Base-by-base conservation (phyloP, 805 yeast species). In the Maudiozyma turicensis region DNA sequence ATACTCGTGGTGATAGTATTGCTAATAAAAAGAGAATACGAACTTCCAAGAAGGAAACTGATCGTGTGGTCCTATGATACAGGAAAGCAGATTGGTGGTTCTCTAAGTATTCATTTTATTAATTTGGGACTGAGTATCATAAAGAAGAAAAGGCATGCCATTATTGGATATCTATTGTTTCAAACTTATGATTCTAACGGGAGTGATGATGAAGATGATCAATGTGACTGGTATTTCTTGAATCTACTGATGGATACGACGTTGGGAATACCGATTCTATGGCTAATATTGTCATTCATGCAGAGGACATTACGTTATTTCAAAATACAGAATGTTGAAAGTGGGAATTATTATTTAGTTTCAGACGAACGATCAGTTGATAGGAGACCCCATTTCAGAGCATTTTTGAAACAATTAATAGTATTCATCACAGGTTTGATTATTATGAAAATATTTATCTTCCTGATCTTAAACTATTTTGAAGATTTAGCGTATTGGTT, bases 161-260 rank as follows among this genome's bases (percentile, higher is more conserved):
- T 50, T 9, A 13, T 55, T 14, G 13, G 32, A 3, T 6, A 51
- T 35, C 15, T 32, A 6, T 8, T 37, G 15, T 4, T 20, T 29
- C n/a, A 30, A 2, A 26, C 30, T 6, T 33, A 34, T 15, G 29
- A 52, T 30, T 51, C 48, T 47, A 51, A 65, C 37, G 69, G 62
- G n/a, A 69, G 63, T 4, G 69, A 63, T n/a, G 69, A 63, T 4
- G 75, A 70, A 37, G 78, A 75, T 45, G 82, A 82, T 52, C 95
- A 96, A 7, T 93, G 98, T 66, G 91, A 87, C 57, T 93, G 96
- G 93, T 91, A 93, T 69, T 91, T 91, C 61, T 71, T 93, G 48
- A 91, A 86, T 59, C 76, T 91, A 38, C 73, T 91, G 31, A 77
- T 91, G 61, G 99, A 91, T 65, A 90, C 98, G 40, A 91, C 99